A percentile compares a stretch with the other conserved stretches of the same genome.
Conservation (phyloP, 2,329 filamentous ascomycete genomes). For the Ophiostoma australiae region DNA sequence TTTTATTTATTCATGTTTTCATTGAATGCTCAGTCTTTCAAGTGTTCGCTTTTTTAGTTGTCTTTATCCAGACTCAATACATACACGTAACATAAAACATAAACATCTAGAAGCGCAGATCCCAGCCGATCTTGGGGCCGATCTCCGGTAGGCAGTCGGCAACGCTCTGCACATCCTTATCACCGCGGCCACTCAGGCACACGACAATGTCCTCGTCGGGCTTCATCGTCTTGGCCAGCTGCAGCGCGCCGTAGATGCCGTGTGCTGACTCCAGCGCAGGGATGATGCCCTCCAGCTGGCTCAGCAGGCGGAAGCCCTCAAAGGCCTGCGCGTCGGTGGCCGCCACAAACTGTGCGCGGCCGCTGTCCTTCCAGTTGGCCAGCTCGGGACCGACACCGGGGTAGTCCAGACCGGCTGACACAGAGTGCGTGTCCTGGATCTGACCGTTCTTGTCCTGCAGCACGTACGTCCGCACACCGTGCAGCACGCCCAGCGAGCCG, state of each 20-base stretch:
- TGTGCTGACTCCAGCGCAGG: slow-evolving; percentile 92
- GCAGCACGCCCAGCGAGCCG: slow-evolving; percentile 85
- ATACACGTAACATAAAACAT: not conserved
- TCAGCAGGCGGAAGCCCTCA: slow-evolving; percentile 75
- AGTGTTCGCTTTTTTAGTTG: not conserved
- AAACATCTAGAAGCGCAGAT: slow-evolving; percentile 51
- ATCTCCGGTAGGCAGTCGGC: slow-evolving; percentile 87
- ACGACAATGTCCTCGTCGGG: slow-evolving; percentile 89
- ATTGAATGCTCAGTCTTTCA: not conserved
- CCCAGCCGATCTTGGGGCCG: slow-evolving; percentile 80
- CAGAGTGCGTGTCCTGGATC: slow-evolving; percentile 90
- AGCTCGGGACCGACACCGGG: slow-evolving; percentile 94
- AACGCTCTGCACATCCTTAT: slow-evolving; percentile 98
- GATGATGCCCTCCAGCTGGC: slow-evolving; percentile 91
- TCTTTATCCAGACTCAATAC: not conserved
- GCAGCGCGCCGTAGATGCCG: slow-evolving; percentile 81
- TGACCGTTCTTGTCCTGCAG: slow-evolving; percentile 90
- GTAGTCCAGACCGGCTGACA: slow-evolving; percentile 95
- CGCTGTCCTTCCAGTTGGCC: slow-evolving; percentile 83
- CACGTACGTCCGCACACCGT: slow-evolving; percentile 93
- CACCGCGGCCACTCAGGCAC: slow-evolving; percentile 85
- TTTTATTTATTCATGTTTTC: too few species aligned
- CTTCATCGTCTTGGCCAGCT: slow-evolving; percentile 87
- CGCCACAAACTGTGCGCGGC: slow-evolving; percentile 80
- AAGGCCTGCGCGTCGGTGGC: slow-evolving; percentile 92